These are phyloP conservation scores for Neurospora africana DNA, from an alignment of 495 filamentous ascomycete species.

Conservation along the genomic window DNA sequence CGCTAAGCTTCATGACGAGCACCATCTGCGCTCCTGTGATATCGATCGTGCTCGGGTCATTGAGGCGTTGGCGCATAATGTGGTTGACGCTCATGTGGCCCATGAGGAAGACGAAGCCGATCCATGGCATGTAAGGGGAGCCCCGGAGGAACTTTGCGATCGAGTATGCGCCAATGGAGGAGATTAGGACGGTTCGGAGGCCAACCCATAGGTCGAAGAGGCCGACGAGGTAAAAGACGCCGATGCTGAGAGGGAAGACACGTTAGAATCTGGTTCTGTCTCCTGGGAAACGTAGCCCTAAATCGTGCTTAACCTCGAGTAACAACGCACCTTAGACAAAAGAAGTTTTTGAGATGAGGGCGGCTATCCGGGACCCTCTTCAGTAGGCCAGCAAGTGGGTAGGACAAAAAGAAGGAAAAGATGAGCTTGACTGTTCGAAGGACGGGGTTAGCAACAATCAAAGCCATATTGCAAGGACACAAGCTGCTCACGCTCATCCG, in stretches of 20 bases:
- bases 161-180: conserved; percentile 65
- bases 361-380: conserved; percentile 83
- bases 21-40: conserved; percentile 98
- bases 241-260: conserved; percentile 36
- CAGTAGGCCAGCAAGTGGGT: conserved; percentile 77
- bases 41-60: conserved; percentile 58
- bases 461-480: background rate
- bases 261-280: background rate
- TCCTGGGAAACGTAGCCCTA: background rate
- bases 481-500: conserved; percentile 64
- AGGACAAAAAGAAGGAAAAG: conserved; percentile 82
- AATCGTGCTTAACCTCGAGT: background rate
- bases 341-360: conserved; percentile 81
- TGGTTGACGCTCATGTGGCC: conserved; percentile 89
- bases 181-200: conserved; percentile 66
- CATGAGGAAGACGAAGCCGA: conserved; percentile 91
- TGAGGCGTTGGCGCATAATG: conserved; percentile 62
- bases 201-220: conserved; percentile 94
- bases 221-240: conserved; percentile 83
- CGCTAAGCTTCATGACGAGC: conserved; percentile 91
- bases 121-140: conserved; percentile 97
- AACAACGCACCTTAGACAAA: conserved; percentile 59
- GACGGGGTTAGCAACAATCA: conserved; percentile 10
- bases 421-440: conserved; percentile 73
- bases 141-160: conserved; percentile 71